Evolutionary conservation across 2,329 filamentous ascomycete genomes (phyloP), one percentile per base, ranked within the genome.

Genomic region (Venturia oleaginea): DNA sequence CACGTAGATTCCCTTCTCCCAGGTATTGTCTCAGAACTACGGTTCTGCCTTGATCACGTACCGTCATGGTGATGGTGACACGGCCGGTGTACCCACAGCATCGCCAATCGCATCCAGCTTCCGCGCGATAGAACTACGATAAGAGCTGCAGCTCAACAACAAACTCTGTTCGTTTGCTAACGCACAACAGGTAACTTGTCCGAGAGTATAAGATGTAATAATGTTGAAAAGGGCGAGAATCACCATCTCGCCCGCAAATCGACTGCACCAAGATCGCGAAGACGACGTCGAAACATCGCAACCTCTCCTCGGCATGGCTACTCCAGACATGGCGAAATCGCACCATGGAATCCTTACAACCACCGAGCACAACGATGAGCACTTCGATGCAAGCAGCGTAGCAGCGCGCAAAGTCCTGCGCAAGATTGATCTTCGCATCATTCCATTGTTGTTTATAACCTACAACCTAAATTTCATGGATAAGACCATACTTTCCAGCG

Each of bases 391-490:
- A 11, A 11, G 22, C 43, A 22, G 19, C 19, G 10, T 15, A 7
- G 43, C 19, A 24, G 43, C 43, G 10, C 43, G 43, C 5, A 46
- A 46, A 24, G 43, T 46, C 19, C 22, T 46, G 43, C 54, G 24
- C 13, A 59, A 59, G 32, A 59, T 59, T 17, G 54, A 59, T 37
- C 17, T 22, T 17, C 54, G 54, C 32, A 17, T 57, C 19, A 32
- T 69, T 5, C 68, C 68, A 37, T 40, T 69, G 57, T 68, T 69
- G 65, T 65, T 65, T 11, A 43, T 69, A 15, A 68, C 66, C 1
- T 69, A 70, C 59, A 62, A 68, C 38, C 67, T 68, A 48, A 67
- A 69, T 42, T 70, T 67, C 59, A 65, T 70, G 34, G 68, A 69
- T 48, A 69, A 69, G 54, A 63, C 65, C 22, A 65, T 67, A 2